A percentile compares a stretch with the other conserved stretches of the same genome.
Evolutionary conservation across 768 basidiomycete species (phyloP).

Genomic region (Suillus tomentosus): DNA sequence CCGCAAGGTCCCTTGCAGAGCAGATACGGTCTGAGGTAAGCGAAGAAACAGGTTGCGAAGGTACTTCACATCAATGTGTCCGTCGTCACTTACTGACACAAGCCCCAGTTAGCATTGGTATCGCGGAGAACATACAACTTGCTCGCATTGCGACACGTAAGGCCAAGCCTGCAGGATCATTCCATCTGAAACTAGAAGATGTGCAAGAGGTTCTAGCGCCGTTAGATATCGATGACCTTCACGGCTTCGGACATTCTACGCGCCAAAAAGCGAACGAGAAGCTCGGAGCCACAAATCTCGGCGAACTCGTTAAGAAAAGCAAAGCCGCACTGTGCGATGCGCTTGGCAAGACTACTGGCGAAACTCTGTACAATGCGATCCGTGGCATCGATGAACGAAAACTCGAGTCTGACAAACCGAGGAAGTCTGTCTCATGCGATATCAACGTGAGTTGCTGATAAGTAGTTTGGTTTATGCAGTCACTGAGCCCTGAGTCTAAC

Average conservation of each 20-base stretch:
- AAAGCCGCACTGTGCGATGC: slow-evolving; percentile 67
- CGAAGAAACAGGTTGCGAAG: slow-evolving; percentile 82
- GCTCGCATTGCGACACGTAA: slow-evolving; percentile 88
- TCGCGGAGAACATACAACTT: slow-evolving; percentile 88
- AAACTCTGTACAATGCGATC: slow-evolving; percentile 81
- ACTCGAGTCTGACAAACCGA: slow-evolving; percentile 79
- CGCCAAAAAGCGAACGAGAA: slow-evolving; percentile 81
- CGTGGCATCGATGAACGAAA: slow-evolving; percentile 82
- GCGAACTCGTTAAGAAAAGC: slow-evolving; percentile 65
- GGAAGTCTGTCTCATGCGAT: slow-evolving; percentile 93
- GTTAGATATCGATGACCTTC: slow-evolving; percentile 77
- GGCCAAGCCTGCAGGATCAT: slow-evolving; percentile 90
- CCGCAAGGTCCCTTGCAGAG: slow-evolving; percentile 80
- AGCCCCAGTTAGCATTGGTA: slow-evolving; percentile 81
- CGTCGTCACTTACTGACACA: neutral
- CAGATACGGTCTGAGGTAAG: slow-evolving; percentile 75
- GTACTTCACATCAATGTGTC: slow-evolving; percentile 37
- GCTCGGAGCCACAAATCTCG: slow-evolving; percentile 69
- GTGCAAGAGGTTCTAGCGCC: slow-evolving; percentile 59
- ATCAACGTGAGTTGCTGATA: slow-evolving; percentile 69
- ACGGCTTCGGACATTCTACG: slow-evolving; percentile 81
- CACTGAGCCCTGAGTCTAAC: slow-evolving; percentile 12
- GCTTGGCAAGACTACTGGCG: slow-evolving; percentile 80
- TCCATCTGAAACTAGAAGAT: slow-evolving; percentile 63
- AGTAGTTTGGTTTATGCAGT: neutral